A percentile compares a stretch with the other conserved stretches of the same genome.
Evolutionary conservation across 2,329 filamentous ascomycete species (phyloP).

Genomic region (Triangularia verruculosa): DNA sequence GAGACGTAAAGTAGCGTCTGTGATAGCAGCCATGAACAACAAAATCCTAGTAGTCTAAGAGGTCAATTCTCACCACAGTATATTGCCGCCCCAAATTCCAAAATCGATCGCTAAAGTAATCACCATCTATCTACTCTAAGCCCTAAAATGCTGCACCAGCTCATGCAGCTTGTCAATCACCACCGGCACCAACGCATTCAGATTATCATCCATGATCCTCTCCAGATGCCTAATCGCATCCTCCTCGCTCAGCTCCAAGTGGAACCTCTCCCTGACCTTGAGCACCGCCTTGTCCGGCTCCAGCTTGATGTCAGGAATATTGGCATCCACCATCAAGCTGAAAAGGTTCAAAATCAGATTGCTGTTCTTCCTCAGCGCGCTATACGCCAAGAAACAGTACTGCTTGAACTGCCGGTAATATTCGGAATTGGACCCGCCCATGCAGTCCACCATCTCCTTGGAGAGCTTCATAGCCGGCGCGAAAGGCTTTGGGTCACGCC

Average conservation of each 20-base stretch:
- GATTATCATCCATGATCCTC: slow-evolving; percentile 83
- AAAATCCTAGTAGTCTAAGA: no score
- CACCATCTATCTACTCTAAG: slow-evolving; percentile 40
- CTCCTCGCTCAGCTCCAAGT: slow-evolving; percentile 86
- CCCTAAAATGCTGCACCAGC: slow-evolving; percentile 85
- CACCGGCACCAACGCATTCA: slow-evolving; percentile 85
- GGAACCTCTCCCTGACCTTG: slow-evolving; percentile 93
- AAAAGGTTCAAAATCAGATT: slow-evolving; percentile 94
- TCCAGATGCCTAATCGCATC: slow-evolving; percentile 88
- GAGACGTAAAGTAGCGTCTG: slow-evolving; percentile 44
- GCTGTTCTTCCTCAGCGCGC: slow-evolving; percentile 81
- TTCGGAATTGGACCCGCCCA: slow-evolving; percentile 79
- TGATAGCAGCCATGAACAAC: background rate
- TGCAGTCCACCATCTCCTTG: slow-evolving; percentile 97
- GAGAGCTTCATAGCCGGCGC: slow-evolving; percentile 95
- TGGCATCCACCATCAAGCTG: slow-evolving; percentile 94
- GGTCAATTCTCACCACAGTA: no score
- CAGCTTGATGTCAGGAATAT: slow-evolving; percentile 90
- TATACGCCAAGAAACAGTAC: slow-evolving; percentile 94
- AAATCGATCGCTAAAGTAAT: background rate
- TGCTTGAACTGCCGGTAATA: slow-evolving; percentile 89
- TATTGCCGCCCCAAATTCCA: background rate
- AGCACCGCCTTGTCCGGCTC: slow-evolving; percentile 91
- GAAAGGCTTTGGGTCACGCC: slow-evolving; percentile 94
- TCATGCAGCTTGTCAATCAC: slow-evolving; percentile 95